Evolutionary conservation across 108 stramenopile species (phyloP).

Genomic region (Skeletonema tropicum): DNA sequence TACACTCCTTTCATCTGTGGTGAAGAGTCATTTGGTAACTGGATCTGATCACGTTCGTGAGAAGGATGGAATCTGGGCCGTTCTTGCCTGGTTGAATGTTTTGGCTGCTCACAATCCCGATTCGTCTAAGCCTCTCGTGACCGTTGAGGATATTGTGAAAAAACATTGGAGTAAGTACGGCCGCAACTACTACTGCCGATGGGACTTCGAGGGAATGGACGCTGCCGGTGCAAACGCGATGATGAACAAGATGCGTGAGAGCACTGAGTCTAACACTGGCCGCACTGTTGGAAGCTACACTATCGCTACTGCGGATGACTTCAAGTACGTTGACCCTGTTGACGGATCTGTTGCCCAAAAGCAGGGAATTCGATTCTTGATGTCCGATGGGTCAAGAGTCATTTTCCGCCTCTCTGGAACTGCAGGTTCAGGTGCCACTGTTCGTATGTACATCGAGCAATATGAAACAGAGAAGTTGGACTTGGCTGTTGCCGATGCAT

Average conservation of each 20-base stretch:
- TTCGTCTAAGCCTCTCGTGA: slow-evolving; percentile 82
- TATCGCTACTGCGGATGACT: slow-evolving; percentile 93
- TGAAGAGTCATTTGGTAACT: slow-evolving; percentile 99
- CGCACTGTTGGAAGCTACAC: slow-evolving; percentile 80
- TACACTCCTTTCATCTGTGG: slow-evolving; percentile 99
- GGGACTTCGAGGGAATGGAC: slow-evolving; percentile 98
- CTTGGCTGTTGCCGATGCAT: slow-evolving; percentile 73
- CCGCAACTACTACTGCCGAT: slow-evolving; percentile 98
- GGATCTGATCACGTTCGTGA: slow-evolving; percentile 98
- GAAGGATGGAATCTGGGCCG: slow-evolving; percentile 99
- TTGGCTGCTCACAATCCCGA: slow-evolving; percentile 89
- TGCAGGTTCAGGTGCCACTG: slow-evolving; percentile 97
- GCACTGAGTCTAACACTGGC: slow-evolving; percentile 70
- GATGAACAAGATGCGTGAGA: slow-evolving; percentile 94
- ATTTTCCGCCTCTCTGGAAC: slow-evolving; percentile 99
- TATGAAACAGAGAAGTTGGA: slow-evolving; percentile 91
- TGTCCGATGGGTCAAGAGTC: slow-evolving; percentile 95
- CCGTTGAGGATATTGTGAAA: slow-evolving; percentile 95
- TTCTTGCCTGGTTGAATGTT: slow-evolving; percentile 97
- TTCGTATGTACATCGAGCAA: slow-evolving; percentile 99
- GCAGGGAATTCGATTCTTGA: slow-evolving; percentile 95
- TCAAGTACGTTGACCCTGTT: slow-evolving; percentile 97
- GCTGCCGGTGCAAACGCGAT: slow-evolving; percentile 82
- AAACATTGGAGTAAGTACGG: slow-evolving; percentile 97
- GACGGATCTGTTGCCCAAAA: slow-evolving; percentile 91